Evolutionary conservation across 116 monocot species (phyloP).

Genomic region (Phalaenopsis hybrid): DNA sequence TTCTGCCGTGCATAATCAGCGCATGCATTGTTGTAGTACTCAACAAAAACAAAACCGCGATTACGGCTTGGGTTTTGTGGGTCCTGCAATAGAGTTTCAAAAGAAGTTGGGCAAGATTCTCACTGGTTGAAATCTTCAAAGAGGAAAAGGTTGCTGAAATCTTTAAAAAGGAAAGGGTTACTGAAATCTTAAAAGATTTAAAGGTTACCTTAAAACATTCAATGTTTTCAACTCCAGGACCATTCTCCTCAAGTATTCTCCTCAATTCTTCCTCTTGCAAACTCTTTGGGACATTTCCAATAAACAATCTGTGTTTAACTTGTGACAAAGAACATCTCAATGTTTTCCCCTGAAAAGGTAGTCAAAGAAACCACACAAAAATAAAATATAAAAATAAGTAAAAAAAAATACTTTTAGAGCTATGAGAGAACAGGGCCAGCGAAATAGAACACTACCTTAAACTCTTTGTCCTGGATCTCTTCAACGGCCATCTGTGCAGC

Average conservation of each 20-base stretch:
- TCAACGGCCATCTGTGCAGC: constrained; percentile 81
- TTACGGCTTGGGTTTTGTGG: constrained; percentile 77
- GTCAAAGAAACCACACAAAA: neutral
- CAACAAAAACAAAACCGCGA: constrained; percentile 95
- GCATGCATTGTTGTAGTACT: constrained; percentile 97
- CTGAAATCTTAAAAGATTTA: neutral
- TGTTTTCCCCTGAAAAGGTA: constrained; percentile 64
- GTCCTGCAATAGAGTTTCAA: constrained; percentile 50
- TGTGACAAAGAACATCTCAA: constrained; percentile 93
- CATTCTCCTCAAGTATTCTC: constrained; percentile 65
- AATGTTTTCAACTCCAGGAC: constrained; percentile 88
- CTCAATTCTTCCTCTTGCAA: constrained; percentile 80
- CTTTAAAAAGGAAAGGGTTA: neutral
- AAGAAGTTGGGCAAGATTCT: neutral
- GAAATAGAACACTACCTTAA: constrained; percentile 39
- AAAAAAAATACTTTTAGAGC: neutral
- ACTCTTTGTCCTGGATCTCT: constrained; percentile 82
- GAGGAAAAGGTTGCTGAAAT: too few species aligned
- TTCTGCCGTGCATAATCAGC: constrained; percentile 91
- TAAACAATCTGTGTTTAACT: constrained; percentile 82
- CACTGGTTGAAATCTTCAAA: neutral
- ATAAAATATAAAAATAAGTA: neutral
- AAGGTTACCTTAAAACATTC: constrained; percentile 73
- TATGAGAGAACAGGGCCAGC: neutral
- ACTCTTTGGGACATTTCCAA: constrained; percentile 93